Evolutionary conservation across 2,329 filamentous ascomycete species (phyloP).

Genomic region (Colletotrichum echinochloae): DNA sequence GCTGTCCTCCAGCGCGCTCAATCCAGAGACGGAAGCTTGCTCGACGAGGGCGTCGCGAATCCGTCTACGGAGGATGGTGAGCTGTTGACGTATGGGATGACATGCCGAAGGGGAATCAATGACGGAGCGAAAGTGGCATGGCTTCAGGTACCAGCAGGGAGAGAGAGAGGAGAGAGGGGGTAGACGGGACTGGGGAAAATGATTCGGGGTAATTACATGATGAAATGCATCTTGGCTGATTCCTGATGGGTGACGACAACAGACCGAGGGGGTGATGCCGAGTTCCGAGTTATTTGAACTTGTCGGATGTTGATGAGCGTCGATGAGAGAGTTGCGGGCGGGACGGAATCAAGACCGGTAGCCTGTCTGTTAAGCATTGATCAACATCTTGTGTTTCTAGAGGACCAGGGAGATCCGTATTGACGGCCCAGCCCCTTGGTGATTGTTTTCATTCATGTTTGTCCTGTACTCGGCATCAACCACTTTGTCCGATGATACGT

Average conservation of each 20-base stretch:
- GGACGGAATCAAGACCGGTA: constrained; percentile 19
- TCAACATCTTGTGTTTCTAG: constrained; percentile 4
- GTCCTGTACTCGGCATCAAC: no score
- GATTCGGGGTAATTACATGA: constrained; percentile 2
- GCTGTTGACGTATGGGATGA: neutral
- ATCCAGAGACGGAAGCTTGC: constrained; percentile 26
- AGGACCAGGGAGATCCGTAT: constrained; percentile 5
- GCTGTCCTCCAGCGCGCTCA: constrained; percentile 1
- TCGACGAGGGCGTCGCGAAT: constrained; percentile 12
- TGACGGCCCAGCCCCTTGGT: constrained; percentile 2
- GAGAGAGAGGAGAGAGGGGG: neutral
- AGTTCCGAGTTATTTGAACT: constrained; percentile 9
- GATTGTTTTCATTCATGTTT: neutral
- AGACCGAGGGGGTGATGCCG: constrained; percentile 9
- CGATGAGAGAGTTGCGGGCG: constrained; percentile 6
- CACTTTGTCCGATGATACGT: no score
- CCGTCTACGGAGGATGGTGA: constrained; percentile 1
- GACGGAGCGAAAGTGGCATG: constrained; percentile 29
- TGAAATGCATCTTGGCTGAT: neutral
- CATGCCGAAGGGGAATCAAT: constrained; percentile 5
- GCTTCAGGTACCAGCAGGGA: constrained; percentile 23
- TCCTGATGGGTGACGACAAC: neutral
- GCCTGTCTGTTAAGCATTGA: constrained; percentile 19
- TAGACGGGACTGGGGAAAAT: constrained; percentile 26
- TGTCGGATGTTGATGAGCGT: constrained; percentile 20